Evolutionary conservation across 2,329 filamentous ascomycete species (phyloP).

Genomic region (Arthrobotrys pseudoclavata): DNA sequence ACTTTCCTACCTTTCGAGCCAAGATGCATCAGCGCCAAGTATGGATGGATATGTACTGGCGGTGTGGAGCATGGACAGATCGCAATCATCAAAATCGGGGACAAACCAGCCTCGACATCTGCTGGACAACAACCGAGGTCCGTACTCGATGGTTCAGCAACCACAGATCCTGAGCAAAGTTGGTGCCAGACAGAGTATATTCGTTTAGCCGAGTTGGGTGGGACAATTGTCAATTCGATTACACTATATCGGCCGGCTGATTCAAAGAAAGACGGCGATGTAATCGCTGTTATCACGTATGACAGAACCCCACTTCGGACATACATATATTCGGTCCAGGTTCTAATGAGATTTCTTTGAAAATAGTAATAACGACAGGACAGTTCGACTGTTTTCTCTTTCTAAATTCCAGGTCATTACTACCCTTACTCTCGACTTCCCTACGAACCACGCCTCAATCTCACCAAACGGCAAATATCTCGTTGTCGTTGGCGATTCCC

Average conservation of each 20-base stretch:
- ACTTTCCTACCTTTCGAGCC: slow-evolving; percentile 79
- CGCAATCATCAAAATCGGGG: slow-evolving; percentile 77
- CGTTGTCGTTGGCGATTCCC: slow-evolving; percentile 87
- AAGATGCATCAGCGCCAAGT: slow-evolving; percentile 86
- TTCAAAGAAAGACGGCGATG: slow-evolving; percentile 70
- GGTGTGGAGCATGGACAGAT: slow-evolving; percentile 88
- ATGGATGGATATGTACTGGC: slow-evolving; percentile 91
- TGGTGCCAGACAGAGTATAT: slow-evolving; percentile 56
- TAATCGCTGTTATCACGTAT: slow-evolving; percentile 71
- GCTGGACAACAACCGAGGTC: slow-evolving; percentile 38
- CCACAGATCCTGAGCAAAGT: slow-evolving; percentile 58
- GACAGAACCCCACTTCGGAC: slow-evolving; percentile 19
- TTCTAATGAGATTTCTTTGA: slow-evolving; percentile 67
- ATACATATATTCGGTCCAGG: not conserved
- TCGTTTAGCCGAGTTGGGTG: slow-evolving; percentile 70
- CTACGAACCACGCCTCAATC: slow-evolving; percentile 93
- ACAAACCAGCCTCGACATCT: slow-evolving; percentile 10
- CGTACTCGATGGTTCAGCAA: slow-evolving; percentile 65
- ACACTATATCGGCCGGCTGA: slow-evolving; percentile 73
- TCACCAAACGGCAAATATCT: slow-evolving; percentile 87
- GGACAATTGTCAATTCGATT: slow-evolving; percentile 77
- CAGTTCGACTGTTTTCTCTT: slow-evolving; percentile 85
- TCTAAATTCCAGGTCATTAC: slow-evolving; percentile 77
- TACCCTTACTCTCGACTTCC: slow-evolving; percentile 80
- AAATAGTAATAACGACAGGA: slow-evolving; percentile 90